phyloP scores from a whole-genome alignment of 371 early-diverging fungal genomes.

The Coemansia sp. region DNA sequence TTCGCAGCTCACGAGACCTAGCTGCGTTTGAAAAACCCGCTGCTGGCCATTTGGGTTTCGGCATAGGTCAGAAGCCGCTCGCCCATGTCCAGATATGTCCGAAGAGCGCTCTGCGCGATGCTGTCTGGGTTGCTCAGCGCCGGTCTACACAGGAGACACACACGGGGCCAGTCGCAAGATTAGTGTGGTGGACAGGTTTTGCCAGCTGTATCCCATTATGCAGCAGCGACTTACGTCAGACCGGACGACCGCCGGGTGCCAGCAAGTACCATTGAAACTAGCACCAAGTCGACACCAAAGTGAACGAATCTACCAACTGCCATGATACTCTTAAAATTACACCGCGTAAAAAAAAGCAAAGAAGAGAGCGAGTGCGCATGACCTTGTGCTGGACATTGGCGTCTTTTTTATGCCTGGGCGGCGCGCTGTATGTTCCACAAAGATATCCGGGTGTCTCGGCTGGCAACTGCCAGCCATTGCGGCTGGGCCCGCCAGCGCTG shows the following conservation, averaged over 20 bases:
- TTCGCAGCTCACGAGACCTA: not conserved
- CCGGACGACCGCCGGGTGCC: slow-evolving; percentile 76
- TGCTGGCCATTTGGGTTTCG: slow-evolving; percentile 1
- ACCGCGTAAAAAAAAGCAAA: not conserved
- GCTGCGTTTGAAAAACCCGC: slow-evolving; percentile 1
- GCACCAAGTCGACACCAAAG: slow-evolving; percentile 67
- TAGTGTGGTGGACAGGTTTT: no score
- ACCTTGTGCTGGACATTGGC: no score
- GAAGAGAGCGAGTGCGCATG: not conserved
- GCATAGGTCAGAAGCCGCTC: not conserved
- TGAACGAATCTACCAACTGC: slow-evolving; percentile 61
- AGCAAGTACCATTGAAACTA: slow-evolving; percentile 74
- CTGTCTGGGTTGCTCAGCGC: not conserved
- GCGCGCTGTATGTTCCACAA: slow-evolving; percentile 17
- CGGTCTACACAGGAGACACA: not conserved
- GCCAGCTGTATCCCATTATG: no score
- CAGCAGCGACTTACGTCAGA: slow-evolving; percentile 53
- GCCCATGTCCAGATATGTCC: not conserved
- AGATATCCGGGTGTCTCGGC: slow-evolving; percentile 42
- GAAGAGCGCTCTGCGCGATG: not conserved
- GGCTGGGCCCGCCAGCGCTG: slow-evolving; percentile 40
- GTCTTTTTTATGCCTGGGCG: no score
- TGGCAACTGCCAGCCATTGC: slow-evolving; percentile 44
- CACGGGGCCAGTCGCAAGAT: no score
- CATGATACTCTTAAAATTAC: not conserved